These are phyloP conservation scores for Chlamydomonas urium DNA, from an alignment of 139 green algal species.

Conservation along the genomic window DNA sequence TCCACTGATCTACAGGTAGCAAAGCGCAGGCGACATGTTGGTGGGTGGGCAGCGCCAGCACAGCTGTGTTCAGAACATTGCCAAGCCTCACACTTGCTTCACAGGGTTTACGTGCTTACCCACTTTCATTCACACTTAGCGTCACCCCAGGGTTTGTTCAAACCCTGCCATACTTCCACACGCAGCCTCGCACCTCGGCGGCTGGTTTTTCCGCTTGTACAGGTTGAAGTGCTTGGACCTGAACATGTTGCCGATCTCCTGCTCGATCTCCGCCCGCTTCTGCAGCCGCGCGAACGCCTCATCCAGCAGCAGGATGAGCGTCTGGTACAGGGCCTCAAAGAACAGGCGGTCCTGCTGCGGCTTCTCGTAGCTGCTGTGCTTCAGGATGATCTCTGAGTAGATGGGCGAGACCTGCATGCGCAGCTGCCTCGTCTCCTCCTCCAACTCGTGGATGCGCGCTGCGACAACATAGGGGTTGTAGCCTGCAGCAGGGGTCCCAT, in stretches of 20 bases:
- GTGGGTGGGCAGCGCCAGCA: too few species aligned
- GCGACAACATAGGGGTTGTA: conserved; percentile 14
- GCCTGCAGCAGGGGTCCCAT: not conserved
- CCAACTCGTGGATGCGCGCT: conserved; percentile 37
- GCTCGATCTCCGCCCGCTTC: conserved; percentile 42
- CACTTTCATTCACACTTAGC: too few species aligned
- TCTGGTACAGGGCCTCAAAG: conserved; percentile 41
- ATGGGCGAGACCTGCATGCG: conserved; percentile 28
- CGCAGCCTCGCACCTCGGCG: conserved; percentile 29
- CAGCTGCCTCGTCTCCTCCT: conserved; percentile 23
- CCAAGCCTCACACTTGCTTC: too few species aligned
- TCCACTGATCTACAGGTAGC: too few species aligned
- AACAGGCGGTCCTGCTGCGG: conserved; percentile 43
- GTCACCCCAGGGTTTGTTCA: too few species aligned
- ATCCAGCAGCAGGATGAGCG: conserved; percentile 30
- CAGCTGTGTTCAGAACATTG: too few species aligned
- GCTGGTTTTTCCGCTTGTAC: conserved; percentile 36
- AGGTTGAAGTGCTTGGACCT: conserved; percentile 54
- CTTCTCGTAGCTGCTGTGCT: conserved; percentile 37
- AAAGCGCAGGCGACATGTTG: too few species aligned
- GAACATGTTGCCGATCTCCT: conserved; percentile 37
- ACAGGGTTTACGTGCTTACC: too few species aligned
- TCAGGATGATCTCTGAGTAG: conserved; percentile 28
- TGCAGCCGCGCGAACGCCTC: conserved; percentile 29
- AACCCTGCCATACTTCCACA: too few species aligned